Base-by-base conservation (phyloP, 371 early-diverging fungal species). In the Lichtheimia hyalospora region DNA sequence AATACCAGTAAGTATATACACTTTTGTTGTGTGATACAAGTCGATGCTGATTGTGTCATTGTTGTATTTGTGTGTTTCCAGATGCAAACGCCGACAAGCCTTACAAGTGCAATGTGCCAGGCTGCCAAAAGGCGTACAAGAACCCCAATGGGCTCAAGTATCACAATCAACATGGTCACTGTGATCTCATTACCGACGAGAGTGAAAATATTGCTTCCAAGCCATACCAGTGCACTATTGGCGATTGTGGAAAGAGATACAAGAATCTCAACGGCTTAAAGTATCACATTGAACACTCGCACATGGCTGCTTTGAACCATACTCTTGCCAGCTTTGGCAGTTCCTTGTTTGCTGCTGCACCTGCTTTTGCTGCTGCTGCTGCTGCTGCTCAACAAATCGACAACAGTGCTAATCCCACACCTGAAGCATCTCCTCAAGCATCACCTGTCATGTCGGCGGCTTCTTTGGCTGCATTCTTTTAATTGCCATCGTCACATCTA, bases 131-230 rank as follows among this genome's bases (percentile, higher is more conserved):
- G 74, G 85, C 92, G 21, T 99, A 99, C 84, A 99, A 98, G 81
- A 99, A 99, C 79, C 88, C 95, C 41, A 98, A 98, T 66, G 99
- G 99, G 20, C 84, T 99, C 48, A 96, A 96, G 73, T 97, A 97
- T 77, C 98, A 97, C 71, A 89, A 92, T 61, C 85, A 87, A 64
- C 94, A 94, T 63, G 92, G 92, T 40, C 98, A 96, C 62, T 79
- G 80, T 57, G 76, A 74, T 49, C 64, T 79, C 12, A 55, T 68
- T 24, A 59, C 68, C 5, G 80, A 83, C 23, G 79, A 77, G 18
- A 78, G 67, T 54, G 76, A 77, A 51, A 74, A 63, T 50, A 62
- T 72, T 46, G 68, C 70, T 16, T 71, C 89, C 25, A 96, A 96
- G 75, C 97, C 96, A 10, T 83, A 83, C 52, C 79, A 81, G 56